phyloP scores from a whole-genome alignment of 2,329 filamentous ascomycete genomes.

The Aspergillus fumigatiaffinis region DNA sequence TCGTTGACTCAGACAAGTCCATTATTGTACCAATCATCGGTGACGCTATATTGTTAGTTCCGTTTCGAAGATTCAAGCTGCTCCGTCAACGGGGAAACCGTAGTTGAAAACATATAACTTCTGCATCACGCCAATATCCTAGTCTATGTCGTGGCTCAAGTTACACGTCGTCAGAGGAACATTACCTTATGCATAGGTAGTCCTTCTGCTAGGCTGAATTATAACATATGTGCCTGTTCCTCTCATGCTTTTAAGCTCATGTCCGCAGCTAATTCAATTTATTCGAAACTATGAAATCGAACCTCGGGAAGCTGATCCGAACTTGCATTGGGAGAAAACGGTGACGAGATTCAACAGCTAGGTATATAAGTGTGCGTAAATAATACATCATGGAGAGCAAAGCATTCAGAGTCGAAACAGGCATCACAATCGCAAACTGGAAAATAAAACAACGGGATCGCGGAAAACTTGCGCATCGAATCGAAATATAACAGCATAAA shows the following conservation, averaged over 20 bases:
- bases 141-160: neutral
- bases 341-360: neutral
- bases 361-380: neutral
- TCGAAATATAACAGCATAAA: neutral
- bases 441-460: neutral
- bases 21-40: neutral
- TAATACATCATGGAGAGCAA: neutral
- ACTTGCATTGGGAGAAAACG: neutral
- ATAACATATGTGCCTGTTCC: neutral
- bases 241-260: no score
- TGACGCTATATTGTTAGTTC: neutral
- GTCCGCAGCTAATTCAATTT: no score
- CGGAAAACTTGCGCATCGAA: neutral
- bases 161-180: neutral
- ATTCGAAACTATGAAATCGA: neutral
- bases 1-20: neutral
- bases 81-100: neutral
- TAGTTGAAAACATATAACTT: neutral
- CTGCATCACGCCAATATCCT: neutral
- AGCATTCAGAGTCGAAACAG: neutral
- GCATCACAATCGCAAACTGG: neutral
- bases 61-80: neutral
- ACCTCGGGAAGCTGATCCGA: neutral
- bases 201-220: neutral
- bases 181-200: neutral